Percentiles rank a stretch among this genome's conserved stretches.
Evolutionary conservation across 495 filamentous ascomycete species (phyloP).

Genomic region (Lasiosphaeriaceae sp.): DNA sequence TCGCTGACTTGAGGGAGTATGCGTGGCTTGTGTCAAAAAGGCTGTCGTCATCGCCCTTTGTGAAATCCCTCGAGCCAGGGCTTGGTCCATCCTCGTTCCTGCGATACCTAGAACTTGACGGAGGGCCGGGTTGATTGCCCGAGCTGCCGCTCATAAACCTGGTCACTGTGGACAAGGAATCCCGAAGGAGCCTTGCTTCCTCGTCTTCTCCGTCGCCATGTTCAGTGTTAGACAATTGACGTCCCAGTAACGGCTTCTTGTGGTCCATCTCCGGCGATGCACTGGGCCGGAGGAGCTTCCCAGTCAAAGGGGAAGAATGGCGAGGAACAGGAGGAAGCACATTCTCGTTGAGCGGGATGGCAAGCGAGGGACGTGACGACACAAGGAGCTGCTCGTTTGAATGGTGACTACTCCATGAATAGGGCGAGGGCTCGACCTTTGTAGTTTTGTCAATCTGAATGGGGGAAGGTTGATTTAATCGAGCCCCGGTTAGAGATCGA

Average conservation of each 20-base stretch:
- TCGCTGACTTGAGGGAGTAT: conserved; percentile 53
- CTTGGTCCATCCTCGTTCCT: conserved; percentile 28
- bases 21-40: conserved; percentile 49
- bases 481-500: conserved; percentile 34
- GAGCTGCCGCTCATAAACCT: conserved; percentile 32
- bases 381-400: conserved; percentile 60
- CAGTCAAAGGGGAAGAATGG: conserved; percentile 24
- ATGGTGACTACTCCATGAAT: conserved; percentile 66
- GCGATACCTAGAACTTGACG: conserved; percentile 30
- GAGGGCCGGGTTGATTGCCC: not conserved
- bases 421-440: conserved; percentile 55
- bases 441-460: conserved; percentile 55
- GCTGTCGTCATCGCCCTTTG: conserved; percentile 40
- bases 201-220: conserved; percentile 56
- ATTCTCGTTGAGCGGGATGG: conserved; percentile 25
- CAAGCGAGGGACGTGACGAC: conserved; percentile 30
- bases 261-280: conserved; percentile 38
- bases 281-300: conserved; percentile 8
- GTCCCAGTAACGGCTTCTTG: conserved; percentile 43
- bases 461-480: conserved; percentile 48
- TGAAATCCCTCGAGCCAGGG: conserved; percentile 19
- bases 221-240: conserved; percentile 39
- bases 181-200: conserved; percentile 62
- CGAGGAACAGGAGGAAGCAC: conserved; percentile 31
- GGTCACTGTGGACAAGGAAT: conserved; percentile 53